phyloP scores from a whole-genome alignment of 2,329 filamentous ascomycete genomes.

The Cytospora piceae region DNA sequence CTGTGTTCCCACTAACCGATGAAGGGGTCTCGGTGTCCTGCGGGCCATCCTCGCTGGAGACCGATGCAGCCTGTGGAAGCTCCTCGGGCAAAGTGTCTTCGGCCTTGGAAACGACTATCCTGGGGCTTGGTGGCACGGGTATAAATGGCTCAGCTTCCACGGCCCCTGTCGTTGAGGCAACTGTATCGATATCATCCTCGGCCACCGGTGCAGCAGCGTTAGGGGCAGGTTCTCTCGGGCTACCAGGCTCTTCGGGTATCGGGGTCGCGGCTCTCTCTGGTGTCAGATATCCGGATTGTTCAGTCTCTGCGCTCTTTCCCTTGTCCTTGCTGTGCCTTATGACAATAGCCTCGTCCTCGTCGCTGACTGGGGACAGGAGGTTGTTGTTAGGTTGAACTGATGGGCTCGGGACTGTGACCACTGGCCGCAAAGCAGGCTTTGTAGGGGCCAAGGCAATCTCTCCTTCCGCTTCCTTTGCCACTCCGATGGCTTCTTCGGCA shows the following conservation, averaged over 20 bases:
- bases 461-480: slow-evolving; percentile 31
- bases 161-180: neutral
- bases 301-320: slow-evolving; percentile 20
- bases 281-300: slow-evolving; percentile 18
- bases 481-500: slow-evolving; percentile 32
- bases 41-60: neutral
- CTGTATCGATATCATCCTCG: slow-evolving; percentile 1
- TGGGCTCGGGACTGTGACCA: slow-evolving; percentile 28
- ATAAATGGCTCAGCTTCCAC: neutral
- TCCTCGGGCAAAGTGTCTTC: slow-evolving; percentile 15
- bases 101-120: slow-evolving; percentile 19
- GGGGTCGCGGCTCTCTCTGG: slow-evolving; percentile 19
- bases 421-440: slow-evolving; percentile 28
- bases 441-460: slow-evolving; percentile 38
- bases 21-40: slow-evolving; percentile 3
- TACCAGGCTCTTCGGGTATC: slow-evolving; percentile 11
- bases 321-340: slow-evolving; percentile 34
- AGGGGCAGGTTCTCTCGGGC: slow-evolving; percentile 19
- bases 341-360: slow-evolving; percentile 49
- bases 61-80: slow-evolving; percentile 9
- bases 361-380: slow-evolving; percentile 37
- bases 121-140: slow-evolving; percentile 12
- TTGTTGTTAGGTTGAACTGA: slow-evolving; percentile 30
- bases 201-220: slow-evolving; percentile 15
- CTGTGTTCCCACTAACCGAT: neutral